Evolutionary conservation across 2,329 filamentous ascomycete species (phyloP), one percentile per base, ranked within the genome.

Genomic region (Teratosphaeria epicoccoides): DNA sequence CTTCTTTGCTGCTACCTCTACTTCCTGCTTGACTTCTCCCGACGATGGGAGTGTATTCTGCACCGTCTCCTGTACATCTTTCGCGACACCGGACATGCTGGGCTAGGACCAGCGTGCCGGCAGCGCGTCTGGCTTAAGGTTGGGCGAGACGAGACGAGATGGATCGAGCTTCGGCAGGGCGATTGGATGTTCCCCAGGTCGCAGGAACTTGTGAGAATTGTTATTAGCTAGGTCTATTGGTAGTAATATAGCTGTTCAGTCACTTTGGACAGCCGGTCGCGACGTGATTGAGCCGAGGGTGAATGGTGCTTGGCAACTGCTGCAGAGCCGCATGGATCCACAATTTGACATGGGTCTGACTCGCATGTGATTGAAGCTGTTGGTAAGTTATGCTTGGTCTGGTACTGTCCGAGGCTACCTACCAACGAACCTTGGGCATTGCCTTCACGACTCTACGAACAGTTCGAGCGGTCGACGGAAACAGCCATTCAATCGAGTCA

Each of bases 21-120:
- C 74, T 68, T 77, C 74, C 57, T 78, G 66, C 57, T 78, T 78
- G 54, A 79, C 62, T 61, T 78, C 74, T 48, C 72, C 70, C 9
- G 61, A 44, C 11, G 54, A 56, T 3, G 54, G 54, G 7, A 56
- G 46, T 43, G 54, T 54, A 6, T 53, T 52, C 46, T 24, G 23
- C 23, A 37, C 46, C 20, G 46, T 37, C 33, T 40, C 33, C 33
- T 40, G 33, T 7, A 9, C 33, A 22, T 55, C 43, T 53, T 57
- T 45, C 60, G 50, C 26, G 59, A 56, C 22, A 12, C 48, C 9
- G 55, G 47, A 20, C 33, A 40, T 40, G 14, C 33, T 40, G 33
- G n/a, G n/a, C n/a, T 20, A 17, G n/a, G 33, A 40, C n/a, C 33
- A 40, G 33, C 33, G 17, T 40, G 33, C 33, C 33, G 33, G 14